phyloP scores from a whole-genome alignment of 1,139 yeast genomes.

The Yamadazyma mexicana region DNA sequence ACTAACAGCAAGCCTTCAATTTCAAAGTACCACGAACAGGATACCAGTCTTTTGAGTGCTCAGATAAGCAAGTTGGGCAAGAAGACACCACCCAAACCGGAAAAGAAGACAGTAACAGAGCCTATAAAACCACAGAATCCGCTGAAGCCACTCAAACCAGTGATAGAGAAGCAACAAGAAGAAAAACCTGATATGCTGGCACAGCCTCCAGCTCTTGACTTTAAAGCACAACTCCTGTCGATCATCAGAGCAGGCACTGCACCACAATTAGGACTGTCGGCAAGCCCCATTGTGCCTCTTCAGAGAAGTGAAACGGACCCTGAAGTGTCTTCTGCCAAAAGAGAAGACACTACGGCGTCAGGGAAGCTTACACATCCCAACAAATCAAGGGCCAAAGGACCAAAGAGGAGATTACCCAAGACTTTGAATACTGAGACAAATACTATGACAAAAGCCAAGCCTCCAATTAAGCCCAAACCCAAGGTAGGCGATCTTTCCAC shows the following conservation, averaged over 20 bases:
- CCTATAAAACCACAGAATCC: constrained; percentile 7
- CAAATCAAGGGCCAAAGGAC: constrained; percentile 70
- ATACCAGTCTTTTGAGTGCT: constrained; percentile 3
- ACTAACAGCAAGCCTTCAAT: constrained; percentile 3
- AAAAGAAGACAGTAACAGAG: constrained; percentile 9
- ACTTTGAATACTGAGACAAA: constrained; percentile 8
- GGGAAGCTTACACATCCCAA: constrained; percentile 54
- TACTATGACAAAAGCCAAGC: constrained; percentile 19
- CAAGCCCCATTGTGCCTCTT: neutral
- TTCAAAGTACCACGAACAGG: constrained; percentile 7
- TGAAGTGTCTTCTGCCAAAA: neutral
- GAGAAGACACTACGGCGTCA: constrained; percentile 13
- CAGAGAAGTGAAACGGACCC: constrained; percentile 9
- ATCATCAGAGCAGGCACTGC: constrained; percentile 16
- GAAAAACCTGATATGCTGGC: too few species aligned
- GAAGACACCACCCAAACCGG: constrained; percentile 10
- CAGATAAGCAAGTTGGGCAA: constrained; percentile 9
- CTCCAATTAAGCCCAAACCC: constrained; percentile 34
- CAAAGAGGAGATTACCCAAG: constrained; percentile 68
- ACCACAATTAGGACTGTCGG: constrained; percentile 7
- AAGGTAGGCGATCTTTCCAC: constrained; percentile 28
- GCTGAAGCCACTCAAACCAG: constrained; percentile 1
- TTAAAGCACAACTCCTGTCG: constrained; percentile 13
- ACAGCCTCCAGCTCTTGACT: neutral
- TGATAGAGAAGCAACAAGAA: constrained; percentile 2